A percentile compares a stretch with the other conserved stretches of the same genome.
phyloP scores from a whole-genome alignment of 1,284 basidiomycete genomes.

The Rhodotorula sp. region DNA sequence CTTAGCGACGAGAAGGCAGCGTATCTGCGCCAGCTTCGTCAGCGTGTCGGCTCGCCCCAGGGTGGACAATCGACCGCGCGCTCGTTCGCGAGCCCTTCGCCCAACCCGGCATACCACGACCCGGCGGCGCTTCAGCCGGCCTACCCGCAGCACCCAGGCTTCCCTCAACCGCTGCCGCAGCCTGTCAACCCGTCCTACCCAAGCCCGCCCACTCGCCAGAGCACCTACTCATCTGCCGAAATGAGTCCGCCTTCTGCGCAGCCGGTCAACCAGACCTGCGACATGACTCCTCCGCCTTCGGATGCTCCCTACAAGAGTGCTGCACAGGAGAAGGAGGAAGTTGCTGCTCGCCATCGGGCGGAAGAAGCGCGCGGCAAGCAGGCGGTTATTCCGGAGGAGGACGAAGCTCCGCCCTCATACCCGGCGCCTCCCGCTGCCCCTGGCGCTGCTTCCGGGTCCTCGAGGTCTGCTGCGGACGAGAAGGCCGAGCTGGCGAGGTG shows the following conservation, averaged over 20 bases:
- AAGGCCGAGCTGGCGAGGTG: constrained; percentile 21
- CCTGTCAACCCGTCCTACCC: not conserved
- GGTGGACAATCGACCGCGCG: not conserved
- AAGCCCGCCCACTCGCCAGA: not conserved
- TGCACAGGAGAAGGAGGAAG: constrained; percentile 27
- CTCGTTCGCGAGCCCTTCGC: not conserved
- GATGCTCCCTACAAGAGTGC: constrained; percentile 21
- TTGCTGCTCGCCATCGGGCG: not conserved
- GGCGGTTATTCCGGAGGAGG: not conserved
- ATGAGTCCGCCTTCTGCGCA: not conserved
- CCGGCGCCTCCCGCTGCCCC: not conserved
- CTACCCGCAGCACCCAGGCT: not conserved
- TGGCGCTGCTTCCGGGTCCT: not conserved
- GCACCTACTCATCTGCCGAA: not conserved
- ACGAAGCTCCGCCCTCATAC: constrained; percentile 16
- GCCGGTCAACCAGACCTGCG: not conserved
- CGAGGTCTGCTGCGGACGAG: constrained; percentile 16
- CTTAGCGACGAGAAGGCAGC: constrained; percentile 28
- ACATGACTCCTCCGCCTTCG: not conserved
- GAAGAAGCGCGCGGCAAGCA: constrained; percentile 8
- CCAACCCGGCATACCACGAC: not conserved
- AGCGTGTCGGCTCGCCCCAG: constrained; percentile 12
- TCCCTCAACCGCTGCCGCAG: not conserved
- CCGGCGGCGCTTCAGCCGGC: not conserved
- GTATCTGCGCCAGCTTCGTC: constrained; percentile 27